Evolutionary conservation across 768 basidiomycete genomes (phyloP), one percentile per base, ranked within the genome.

Genomic region (Hypholoma sublateritium): DNA sequence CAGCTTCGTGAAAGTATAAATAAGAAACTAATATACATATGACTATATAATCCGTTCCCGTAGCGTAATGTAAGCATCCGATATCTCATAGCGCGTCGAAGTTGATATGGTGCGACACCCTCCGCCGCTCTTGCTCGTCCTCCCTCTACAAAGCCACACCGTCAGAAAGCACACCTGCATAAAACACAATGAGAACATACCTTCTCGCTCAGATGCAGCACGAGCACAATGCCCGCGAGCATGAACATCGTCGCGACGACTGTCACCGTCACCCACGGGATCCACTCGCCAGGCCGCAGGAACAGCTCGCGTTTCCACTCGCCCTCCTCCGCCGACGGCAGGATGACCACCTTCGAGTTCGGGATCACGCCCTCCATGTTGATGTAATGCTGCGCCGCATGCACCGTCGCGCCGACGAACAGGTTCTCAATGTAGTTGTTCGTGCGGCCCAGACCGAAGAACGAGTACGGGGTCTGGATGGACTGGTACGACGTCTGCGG

Each of bases 381-480:
- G 69, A 96, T 94, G 62, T 80, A 93, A 67, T 96, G 93, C 34
- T 86, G 68, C 35, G 77, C 68, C 0, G 78, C 70, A 57, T 92
- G 87, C 28, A 91, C 80, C 5, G 95, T 96, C 4, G 93, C 88
- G 14, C 97, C 97, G 17, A 98, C 91, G 69, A 97, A 97, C 2
- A 99, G 81, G 70, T 98, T 98, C 79, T 99, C 97, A 65, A 99
- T 95, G 73, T 99, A 99, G 70, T 99, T 99, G 72, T 99, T 99
- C 14, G 95, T 98, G 41, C 97, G 86, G 0, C 96, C 97, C 7
- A 99, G 85, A 1, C 97, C 96, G 67, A 98, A 92, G 80, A 95
- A 97, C 1, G 94, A 85, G 67, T 98, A 98, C 0, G 97, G 97
- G 0, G 93, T 88, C 53, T 88, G 84, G 9, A 98, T 81, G 13